Evolutionary conservation across 352 stramenopile species (phyloP).

Genomic region (Phytophthora sansomeana): DNA sequence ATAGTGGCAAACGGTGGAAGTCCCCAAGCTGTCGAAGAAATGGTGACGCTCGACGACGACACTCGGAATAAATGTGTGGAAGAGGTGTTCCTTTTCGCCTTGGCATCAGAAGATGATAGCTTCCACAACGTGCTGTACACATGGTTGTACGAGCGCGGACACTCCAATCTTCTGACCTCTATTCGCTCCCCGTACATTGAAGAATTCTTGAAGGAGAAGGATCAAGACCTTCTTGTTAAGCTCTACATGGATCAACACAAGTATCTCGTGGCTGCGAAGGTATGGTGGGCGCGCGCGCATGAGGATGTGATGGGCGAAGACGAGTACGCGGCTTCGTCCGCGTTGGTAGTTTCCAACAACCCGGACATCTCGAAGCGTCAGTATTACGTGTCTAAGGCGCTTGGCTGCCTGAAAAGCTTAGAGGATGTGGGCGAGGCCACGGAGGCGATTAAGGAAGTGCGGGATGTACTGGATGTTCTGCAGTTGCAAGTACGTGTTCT

Average conservation of each 20-base stretch:
- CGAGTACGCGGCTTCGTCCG: slow-evolving; percentile 42
- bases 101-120: slow-evolving; percentile 75
- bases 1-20: slow-evolving; percentile 39
- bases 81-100: slow-evolving; percentile 78
- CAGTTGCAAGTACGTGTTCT: slow-evolving; percentile 86
- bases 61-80: slow-evolving; percentile 69
- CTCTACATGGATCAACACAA: slow-evolving; percentile 90
- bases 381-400: slow-evolving; percentile 83
- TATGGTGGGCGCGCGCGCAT: slow-evolving; percentile 83
- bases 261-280: slow-evolving; percentile 83
- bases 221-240: slow-evolving; percentile 87
- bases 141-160: slow-evolving; percentile 83
- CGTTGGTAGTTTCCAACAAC: slow-evolving; percentile 57
- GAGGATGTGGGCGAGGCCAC: slow-evolving; percentile 74
- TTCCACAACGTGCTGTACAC: slow-evolving; percentile 86
- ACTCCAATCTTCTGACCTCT: slow-evolving; percentile 62
- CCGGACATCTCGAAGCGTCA: slow-evolving; percentile 84
- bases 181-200: slow-evolving; percentile 84
- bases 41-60: slow-evolving; percentile 78
- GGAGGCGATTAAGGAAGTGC: slow-evolving; percentile 81
- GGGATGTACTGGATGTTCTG: slow-evolving; percentile 84
- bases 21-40: slow-evolving; percentile 76
- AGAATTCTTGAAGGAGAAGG: slow-evolving; percentile 83
- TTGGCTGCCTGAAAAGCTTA: slow-evolving; percentile 81
- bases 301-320: slow-evolving; percentile 60